These are phyloP conservation scores for Citrus reticulata DNA, from an alignment of 345 rosid species.

Conservation along the genomic window DNA sequence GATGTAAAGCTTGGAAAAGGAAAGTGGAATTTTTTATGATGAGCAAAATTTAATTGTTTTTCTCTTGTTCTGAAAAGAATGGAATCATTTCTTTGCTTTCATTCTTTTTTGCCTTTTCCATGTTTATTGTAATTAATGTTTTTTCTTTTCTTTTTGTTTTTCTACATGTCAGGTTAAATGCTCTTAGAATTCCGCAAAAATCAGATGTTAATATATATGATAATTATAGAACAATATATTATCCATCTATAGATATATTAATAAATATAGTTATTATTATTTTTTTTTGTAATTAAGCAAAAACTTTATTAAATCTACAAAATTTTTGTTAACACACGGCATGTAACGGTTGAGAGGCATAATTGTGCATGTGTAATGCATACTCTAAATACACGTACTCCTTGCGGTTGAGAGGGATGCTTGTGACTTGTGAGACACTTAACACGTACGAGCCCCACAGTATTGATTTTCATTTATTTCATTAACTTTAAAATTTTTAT, in stretches of 20 bases:
- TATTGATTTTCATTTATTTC: too few species aligned
- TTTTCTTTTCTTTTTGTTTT: neutral
- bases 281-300: neutral
- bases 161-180: neutral
- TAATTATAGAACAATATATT: neutral
- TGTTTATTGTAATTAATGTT: neutral
- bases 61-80: neutral
- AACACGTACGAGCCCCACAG: too few species aligned
- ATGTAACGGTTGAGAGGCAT: too few species aligned
- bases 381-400: too few species aligned
- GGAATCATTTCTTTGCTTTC: neutral
- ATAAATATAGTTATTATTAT: neutral
- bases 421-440: too few species aligned
- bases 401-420: too few species aligned
- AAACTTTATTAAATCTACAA: too few species aligned
- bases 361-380: too few species aligned
- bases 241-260: neutral
- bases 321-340: too few species aligned
- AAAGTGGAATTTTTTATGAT: neutral
- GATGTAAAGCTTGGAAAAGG: neutral
- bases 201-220: neutral
- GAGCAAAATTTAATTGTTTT: neutral
- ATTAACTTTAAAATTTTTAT: too few species aligned
- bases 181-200: neutral
- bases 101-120: neutral